Evolutionary conservation across 2,329 filamentous ascomycete species (phyloP).

Genomic region (Paecilomyces dactylethromorphus): DNA sequence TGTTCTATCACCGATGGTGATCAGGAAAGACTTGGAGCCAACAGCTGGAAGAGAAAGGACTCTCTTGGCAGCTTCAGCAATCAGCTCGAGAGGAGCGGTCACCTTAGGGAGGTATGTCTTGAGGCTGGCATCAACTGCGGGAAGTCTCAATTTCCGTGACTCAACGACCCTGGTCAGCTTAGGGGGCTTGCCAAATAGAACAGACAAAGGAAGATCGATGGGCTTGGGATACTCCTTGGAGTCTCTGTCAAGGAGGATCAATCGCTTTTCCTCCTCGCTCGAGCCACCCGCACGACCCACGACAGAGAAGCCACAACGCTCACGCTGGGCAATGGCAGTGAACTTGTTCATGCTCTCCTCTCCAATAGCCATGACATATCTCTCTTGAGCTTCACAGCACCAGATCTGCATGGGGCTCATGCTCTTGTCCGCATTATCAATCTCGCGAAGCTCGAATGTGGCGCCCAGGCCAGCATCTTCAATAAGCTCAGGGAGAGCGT

Average conservation of each 20-base stretch:
- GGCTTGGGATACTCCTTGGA: conserved; percentile 67
- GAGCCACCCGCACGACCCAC: conserved; percentile 69
- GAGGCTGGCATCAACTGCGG: conserved; percentile 69
- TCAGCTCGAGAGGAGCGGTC: conserved; percentile 40
- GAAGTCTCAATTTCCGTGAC: conserved; percentile 61
- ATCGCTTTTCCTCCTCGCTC: conserved; percentile 60
- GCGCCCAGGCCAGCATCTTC: conserved; percentile 89
- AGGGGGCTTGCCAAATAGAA: conserved; percentile 81
- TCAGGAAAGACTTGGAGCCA: conserved; percentile 94
- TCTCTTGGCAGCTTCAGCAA: conserved; percentile 68
- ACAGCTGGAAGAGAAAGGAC: conserved; percentile 83
- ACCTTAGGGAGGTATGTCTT: conserved; percentile 57
- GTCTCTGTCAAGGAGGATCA: conserved; percentile 77
- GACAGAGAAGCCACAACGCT: conserved; percentile 87
- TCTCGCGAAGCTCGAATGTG: conserved; percentile 86
- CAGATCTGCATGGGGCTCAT: conserved; percentile 97
- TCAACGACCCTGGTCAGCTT: conserved; percentile 70
- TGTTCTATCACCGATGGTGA: conserved; percentile 89
- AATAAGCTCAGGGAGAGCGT: conserved; percentile 80
- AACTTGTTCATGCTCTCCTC: conserved; percentile 69
- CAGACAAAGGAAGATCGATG: conserved; percentile 83
- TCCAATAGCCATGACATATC: conserved; percentile 88
- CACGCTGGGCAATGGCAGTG: conserved; percentile 64
- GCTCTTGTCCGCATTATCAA: conserved; percentile 81
- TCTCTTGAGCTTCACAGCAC: conserved; percentile 95